These are phyloP conservation scores for Bidens hawaiensis DNA, from an alignment of 140 eudicot genomes.

Conservation along the genomic window DNA sequence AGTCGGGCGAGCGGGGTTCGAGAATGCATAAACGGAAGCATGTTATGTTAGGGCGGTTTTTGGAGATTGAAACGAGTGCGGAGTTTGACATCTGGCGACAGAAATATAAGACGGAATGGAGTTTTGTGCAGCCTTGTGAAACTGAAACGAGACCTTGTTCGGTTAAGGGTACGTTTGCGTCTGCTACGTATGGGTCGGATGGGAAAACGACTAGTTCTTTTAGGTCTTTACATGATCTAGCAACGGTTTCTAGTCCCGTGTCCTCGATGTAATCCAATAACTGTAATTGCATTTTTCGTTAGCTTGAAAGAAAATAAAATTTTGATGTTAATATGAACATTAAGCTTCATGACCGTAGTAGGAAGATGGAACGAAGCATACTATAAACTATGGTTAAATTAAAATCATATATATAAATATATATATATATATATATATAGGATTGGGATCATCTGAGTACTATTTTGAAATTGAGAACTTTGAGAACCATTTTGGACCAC, in stretches of 20 bases:
- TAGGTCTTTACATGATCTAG: slow-evolving; percentile 69
- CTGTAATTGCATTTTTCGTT: slow-evolving; percentile 33
- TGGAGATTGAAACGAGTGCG: slow-evolving; percentile 68
- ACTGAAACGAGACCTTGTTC: slow-evolving; percentile 94
- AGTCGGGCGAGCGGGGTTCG: slow-evolving; percentile 83
- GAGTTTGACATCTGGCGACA: slow-evolving; percentile 92
- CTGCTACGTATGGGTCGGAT: slow-evolving; percentile 77
- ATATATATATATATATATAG: too few species aligned
- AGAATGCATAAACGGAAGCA: slow-evolving; percentile 86
- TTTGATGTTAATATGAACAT: neutral
- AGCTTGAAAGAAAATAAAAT: neutral
- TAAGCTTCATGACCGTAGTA: too few species aligned
- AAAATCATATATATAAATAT: too few species aligned
- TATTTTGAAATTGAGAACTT: too few species aligned
- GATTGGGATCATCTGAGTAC: too few species aligned
- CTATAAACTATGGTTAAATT: too few species aligned
- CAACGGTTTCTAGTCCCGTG: slow-evolving; percentile 64
- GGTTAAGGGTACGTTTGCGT: slow-evolving; percentile 70
- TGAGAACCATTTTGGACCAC: too few species aligned
- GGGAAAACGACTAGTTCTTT: slow-evolving; percentile 87
- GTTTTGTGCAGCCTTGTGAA: slow-evolving; percentile 83
- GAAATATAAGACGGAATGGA: slow-evolving; percentile 80
- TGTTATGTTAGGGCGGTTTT: slow-evolving; percentile 65
- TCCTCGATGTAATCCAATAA: slow-evolving; percentile 93
- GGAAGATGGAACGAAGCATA: too few species aligned